These are phyloP conservation scores for Juncus inflexus DNA, from an alignment of 176 grass and related monocot genomes.

Conservation along the genomic window DNA sequence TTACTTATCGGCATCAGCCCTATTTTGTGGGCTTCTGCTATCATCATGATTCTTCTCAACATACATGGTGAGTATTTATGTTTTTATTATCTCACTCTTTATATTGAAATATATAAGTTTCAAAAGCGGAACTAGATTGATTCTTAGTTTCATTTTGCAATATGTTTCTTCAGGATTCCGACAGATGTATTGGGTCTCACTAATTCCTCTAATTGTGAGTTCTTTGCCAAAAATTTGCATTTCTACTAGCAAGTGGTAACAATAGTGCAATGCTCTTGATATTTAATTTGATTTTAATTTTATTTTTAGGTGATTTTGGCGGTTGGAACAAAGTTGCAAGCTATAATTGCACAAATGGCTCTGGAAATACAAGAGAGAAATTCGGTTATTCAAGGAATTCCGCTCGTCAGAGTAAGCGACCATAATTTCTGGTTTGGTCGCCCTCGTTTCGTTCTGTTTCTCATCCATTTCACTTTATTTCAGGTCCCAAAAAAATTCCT, in stretches of 20 bases:
- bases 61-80: conserved; percentile 59
- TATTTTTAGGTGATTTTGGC: conserved; percentile 65
- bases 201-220: conserved; percentile 72
- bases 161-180: conserved; percentile 53
- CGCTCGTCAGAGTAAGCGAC: conserved; percentile 71
- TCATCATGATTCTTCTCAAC: conserved; percentile 74
- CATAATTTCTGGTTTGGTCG: conserved; percentile 81
- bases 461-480: conserved; percentile 81
- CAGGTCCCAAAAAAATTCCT: conserved; percentile 40
- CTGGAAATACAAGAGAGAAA: conserved; percentile 69
- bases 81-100: background rate
- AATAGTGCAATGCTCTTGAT: conserved; percentile 2
- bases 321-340: conserved; percentile 82
- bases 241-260: background rate
- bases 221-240: background rate
- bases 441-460: conserved; percentile 62
- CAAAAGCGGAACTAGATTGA: background rate
- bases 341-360: conserved; percentile 83
- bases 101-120: background rate
- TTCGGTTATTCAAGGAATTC: conserved; percentile 88
- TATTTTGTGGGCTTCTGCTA: conserved; percentile 65
- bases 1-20: conserved; percentile 2
- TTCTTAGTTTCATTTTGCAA: conserved; percentile 1
- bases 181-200: conserved; percentile 62
- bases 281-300: background rate